A percentile compares a stretch with the other conserved stretches of the same genome.
phyloP scores from a whole-genome alignment of 129 eudicot species.

The Erigeron canadensis region DNA sequence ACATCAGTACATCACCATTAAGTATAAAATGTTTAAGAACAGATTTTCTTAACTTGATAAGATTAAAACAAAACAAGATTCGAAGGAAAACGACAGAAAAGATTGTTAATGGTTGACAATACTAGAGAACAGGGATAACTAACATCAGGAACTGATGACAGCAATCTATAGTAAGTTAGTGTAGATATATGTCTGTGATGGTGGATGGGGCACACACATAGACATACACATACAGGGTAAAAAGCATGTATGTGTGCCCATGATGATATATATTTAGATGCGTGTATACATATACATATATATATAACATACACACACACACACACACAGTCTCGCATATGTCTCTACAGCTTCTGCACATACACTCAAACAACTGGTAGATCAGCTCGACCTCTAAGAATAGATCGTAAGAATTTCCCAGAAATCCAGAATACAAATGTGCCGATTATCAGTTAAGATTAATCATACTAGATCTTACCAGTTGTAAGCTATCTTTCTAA shows the following conservation, averaged over 20 bases:
- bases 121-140: background rate
- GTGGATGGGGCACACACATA: background rate
- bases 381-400: too few species aligned
- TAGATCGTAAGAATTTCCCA: background rate
- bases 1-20: too few species aligned
- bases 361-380: conserved; percentile 6
- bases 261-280: background rate
- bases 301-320: background rate
- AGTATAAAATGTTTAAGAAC: conserved; percentile 4
- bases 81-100: background rate
- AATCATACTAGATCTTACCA: conserved; percentile 2
- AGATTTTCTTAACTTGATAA: conserved; percentile 2
- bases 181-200: background rate
- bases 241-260: background rate
- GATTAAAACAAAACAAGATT: background rate
- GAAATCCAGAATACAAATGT: background rate
- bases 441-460: background rate
- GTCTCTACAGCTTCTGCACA: background rate
- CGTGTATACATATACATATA: background rate
- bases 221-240: background rate
- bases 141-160: background rate
- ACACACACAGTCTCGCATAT: background rate
- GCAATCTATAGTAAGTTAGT: background rate
- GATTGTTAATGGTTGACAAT: background rate
- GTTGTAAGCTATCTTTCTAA: conserved; percentile 3